These are phyloP conservation scores for Kuraishia borneana DNA, from an alignment of 805 yeast genomes.

Conservation along the genomic window DNA sequence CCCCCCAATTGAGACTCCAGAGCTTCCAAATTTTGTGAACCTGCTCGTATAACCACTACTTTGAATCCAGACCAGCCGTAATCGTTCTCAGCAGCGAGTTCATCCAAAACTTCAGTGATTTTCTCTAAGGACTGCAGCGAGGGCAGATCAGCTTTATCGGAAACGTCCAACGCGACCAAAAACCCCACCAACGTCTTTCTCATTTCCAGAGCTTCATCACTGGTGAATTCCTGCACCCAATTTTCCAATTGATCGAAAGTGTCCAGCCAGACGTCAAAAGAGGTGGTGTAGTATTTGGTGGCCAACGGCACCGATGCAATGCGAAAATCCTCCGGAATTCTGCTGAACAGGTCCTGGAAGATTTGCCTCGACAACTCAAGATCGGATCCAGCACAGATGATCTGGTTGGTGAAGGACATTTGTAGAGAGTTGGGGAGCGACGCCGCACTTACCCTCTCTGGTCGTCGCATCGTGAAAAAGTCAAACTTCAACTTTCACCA, in stretches of 20 bases:
- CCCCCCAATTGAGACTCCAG: constrained; percentile 27
- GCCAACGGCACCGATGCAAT: constrained; percentile 3
- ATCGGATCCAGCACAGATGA: too few species aligned
- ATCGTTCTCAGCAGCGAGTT: background rate
- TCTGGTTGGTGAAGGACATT: too few species aligned
- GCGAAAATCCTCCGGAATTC: background rate
- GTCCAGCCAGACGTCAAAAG: constrained; percentile 17
- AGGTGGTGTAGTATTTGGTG: constrained; percentile 16
- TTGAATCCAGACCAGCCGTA: background rate
- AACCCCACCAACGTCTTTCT: constrained; percentile 35
- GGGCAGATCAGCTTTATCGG: background rate
- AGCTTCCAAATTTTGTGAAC: constrained; percentile 8
- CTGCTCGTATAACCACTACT: background rate
- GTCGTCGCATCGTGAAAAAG: too few species aligned
- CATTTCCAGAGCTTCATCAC: constrained; percentile 27
- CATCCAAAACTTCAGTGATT: background rate
- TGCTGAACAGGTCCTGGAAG: background rate
- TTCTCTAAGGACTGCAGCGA: background rate
- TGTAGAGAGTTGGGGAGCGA: too few species aligned
- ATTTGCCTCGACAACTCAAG: too few species aligned
- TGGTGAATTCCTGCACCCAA: constrained; percentile 29
- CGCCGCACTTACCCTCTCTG: too few species aligned
- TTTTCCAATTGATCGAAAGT: constrained; percentile 14
- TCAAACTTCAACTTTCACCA: too few species aligned
- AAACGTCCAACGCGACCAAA: constrained; percentile 25